phyloP scores from a whole-genome alignment of 768 basidiomycete species.

The Myochromella boudieri region DNA sequence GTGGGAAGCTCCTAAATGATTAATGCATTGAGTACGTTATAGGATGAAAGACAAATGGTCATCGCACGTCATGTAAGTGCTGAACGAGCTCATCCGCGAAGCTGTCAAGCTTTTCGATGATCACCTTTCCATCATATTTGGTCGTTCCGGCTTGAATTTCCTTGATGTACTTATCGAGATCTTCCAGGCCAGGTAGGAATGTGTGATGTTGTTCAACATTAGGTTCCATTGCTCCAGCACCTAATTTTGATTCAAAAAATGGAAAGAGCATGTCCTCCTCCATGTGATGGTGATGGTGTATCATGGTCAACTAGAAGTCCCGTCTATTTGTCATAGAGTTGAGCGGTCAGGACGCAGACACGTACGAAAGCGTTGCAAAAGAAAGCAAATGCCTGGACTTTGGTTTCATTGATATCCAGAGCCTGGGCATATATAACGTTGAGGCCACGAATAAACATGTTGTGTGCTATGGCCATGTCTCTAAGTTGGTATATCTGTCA shows the following conservation, averaged over 20 bases:
- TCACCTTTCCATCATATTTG: constrained; percentile 43
- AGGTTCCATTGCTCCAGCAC: constrained; percentile 17
- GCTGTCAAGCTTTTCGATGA: constrained; percentile 23
- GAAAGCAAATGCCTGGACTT: constrained; percentile 25
- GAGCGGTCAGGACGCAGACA: not conserved
- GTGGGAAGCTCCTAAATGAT: constrained; percentile 25
- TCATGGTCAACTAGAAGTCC: constrained; percentile 16
- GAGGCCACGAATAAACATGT: constrained; percentile 27
- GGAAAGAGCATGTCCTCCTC: constrained; percentile 29
- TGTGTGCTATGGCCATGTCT: constrained; percentile 30
- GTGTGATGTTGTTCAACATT: constrained; percentile 28
- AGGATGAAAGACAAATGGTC: not conserved
- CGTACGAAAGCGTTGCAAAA: constrained; percentile 26
- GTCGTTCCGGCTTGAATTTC: constrained; percentile 58
- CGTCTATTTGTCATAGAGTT: not conserved
- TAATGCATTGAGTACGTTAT: not conserved
- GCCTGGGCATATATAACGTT: constrained; percentile 28
- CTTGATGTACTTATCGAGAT: constrained; percentile 36
- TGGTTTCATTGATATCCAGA: constrained; percentile 16
- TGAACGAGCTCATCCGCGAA: constrained; percentile 26
- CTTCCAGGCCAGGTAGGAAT: constrained; percentile 25
- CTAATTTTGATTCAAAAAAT: constrained; percentile 25
- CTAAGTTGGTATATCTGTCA: constrained; percentile 13
- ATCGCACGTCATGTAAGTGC: constrained; percentile 25
- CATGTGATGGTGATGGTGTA: constrained; percentile 30